Evolutionary conservation across 2,329 filamentous ascomycete species (phyloP).

Genomic region (Diaporthe vaccinii): DNA sequence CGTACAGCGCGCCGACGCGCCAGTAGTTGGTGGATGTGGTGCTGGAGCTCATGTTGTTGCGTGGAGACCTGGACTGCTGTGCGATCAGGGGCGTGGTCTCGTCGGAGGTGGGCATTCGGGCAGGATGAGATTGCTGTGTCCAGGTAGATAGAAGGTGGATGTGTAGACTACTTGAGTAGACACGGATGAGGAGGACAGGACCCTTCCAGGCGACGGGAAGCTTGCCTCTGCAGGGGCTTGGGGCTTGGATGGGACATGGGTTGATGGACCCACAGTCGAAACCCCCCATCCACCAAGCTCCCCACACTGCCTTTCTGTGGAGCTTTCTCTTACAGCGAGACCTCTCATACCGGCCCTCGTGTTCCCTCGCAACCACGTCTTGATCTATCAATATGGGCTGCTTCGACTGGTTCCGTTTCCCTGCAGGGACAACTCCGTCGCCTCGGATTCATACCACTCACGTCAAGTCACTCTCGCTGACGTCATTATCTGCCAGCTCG

Average conservation of each 20-base stretch:
- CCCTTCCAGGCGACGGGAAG: neutral
- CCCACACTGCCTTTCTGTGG: neutral
- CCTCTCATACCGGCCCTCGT: neutral
- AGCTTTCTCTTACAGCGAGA: no score
- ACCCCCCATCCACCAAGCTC: no score
- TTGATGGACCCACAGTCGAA: no score
- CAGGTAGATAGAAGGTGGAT: neutral
- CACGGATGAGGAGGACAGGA: no score
- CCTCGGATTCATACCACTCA: no score
- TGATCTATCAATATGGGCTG: neutral
- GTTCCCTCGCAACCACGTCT: neutral
- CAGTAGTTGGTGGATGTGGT: slow-evolving; percentile 59
- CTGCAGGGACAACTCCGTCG: neutral
- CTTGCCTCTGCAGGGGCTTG: no score
- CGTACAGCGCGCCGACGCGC: slow-evolving; percentile 73
- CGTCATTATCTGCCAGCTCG: neutral
- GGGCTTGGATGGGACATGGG: no score
- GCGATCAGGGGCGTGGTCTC: neutral
- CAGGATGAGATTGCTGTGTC: neutral
- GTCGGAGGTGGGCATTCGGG: neutral
- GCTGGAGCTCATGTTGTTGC: slow-evolving; percentile 45
- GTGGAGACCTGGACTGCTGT: neutral
- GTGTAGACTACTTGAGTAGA: neutral
- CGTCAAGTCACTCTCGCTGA: neutral
- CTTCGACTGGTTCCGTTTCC: slow-evolving; percentile 9